A percentile compares a stretch with the other conserved stretches of the same genome.
Conservation (phyloP, 352 stramenopile species). For the Globisporangium emineosum region DNA sequence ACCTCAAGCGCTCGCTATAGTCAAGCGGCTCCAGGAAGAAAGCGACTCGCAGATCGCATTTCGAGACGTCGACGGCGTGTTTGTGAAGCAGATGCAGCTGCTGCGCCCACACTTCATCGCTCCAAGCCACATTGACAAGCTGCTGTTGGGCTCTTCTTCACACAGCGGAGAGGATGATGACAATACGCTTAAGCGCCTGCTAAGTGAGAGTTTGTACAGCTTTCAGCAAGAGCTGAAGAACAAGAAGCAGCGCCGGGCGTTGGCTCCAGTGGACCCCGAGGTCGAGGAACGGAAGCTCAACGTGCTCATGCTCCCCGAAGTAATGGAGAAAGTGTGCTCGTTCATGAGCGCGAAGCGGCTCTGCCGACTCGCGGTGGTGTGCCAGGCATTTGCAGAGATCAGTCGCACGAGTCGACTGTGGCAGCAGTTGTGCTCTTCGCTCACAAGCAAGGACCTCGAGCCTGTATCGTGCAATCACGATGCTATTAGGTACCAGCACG, state of each 20-base stretch:
- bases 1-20: neutral
- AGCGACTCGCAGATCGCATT: constrained; percentile 3
- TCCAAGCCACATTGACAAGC: constrained; percentile 8
- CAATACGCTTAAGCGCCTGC: neutral
- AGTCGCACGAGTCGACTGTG: constrained; percentile 34
- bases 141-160: neutral
- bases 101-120: constrained; percentile 26
- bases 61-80: constrained; percentile 14
- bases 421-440: constrained; percentile 32
- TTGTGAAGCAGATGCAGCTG: constrained; percentile 26
- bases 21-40: neutral
- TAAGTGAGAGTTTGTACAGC: neutral
- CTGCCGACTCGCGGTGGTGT: constrained; percentile 54
- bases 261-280: constrained; percentile 21
- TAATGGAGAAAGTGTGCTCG: constrained; percentile 67
- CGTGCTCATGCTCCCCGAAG: constrained; percentile 51
- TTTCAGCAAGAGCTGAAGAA: constrained; percentile 14
- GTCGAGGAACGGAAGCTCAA: constrained; percentile 44
- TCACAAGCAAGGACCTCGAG: constrained; percentile 17
- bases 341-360: constrained; percentile 75
- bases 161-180: neutral
- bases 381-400: constrained; percentile 37
- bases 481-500: constrained; percentile 27
- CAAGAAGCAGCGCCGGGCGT: constrained; percentile 11
- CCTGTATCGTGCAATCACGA: constrained; percentile 28